Evolutionary conservation across 1,284 basidiomycete species (phyloP).

Genomic region (Heterobasidion occidentale): DNA sequence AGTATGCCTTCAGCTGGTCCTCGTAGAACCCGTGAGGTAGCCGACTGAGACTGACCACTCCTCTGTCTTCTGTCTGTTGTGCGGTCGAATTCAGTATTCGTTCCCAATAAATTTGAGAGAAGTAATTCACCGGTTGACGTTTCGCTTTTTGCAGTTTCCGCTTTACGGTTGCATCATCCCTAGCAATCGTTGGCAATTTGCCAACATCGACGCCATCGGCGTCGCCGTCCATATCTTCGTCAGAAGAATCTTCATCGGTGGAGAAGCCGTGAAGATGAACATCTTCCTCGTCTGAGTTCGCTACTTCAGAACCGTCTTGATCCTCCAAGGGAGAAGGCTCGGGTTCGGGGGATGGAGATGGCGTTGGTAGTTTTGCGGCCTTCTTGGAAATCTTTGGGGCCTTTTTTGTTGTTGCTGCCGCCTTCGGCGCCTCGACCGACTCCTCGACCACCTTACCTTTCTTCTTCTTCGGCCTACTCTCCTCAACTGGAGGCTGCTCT

Average conservation of each 20-base stretch:
- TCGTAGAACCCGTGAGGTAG: constrained; percentile 98
- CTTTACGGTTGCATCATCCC: constrained; percentile 77
- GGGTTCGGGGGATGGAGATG: constrained; percentile 6
- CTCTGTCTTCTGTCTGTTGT: constrained; percentile 58
- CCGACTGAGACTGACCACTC: constrained; percentile 87
- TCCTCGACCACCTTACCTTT: constrained; percentile 2
- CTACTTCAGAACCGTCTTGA: constrained; percentile 15
- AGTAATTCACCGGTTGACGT: constrained; percentile 57
- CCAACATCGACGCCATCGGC: constrained; percentile 51
- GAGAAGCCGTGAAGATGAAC: constrained; percentile 65
- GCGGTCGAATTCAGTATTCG: too few relatives aligned
- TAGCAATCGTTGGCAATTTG: constrained; percentile 75
- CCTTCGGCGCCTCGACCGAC: not conserved
- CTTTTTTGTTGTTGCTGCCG: not conserved
- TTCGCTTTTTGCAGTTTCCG: constrained; percentile 80
- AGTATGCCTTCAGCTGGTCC: constrained; percentile 88
- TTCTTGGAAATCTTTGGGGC: constrained; percentile 7
- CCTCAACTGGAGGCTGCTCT: not conserved
- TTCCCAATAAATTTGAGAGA: not conserved
- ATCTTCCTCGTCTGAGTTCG: constrained; percentile 25
- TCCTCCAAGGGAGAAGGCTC: constrained; percentile 11
- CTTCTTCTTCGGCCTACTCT: constrained; percentile 4
- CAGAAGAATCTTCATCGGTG: constrained; percentile 75
- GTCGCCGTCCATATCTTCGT: constrained; percentile 56
- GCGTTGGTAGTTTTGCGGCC: constrained; percentile 6